Conservation (phyloP, 2,329 filamentous ascomycete species). For the Aspergillus candidus region DNA sequence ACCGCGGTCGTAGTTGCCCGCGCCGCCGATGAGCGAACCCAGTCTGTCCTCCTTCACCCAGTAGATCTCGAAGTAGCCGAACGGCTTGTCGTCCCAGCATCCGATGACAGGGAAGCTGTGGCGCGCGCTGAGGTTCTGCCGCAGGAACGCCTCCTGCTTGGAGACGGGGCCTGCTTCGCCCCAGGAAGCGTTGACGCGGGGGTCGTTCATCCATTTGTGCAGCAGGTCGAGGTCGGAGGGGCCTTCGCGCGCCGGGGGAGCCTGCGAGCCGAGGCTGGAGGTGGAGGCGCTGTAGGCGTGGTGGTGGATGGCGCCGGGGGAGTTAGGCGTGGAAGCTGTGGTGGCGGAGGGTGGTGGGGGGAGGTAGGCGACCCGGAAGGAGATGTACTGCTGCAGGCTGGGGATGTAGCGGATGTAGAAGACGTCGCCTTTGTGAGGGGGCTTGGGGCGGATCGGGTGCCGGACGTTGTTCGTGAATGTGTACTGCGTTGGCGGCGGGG, state of each 20-base stretch:
- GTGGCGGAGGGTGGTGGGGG: conserved; percentile 50
- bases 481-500: conserved; percentile 75
- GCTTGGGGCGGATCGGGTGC: conserved; percentile 82
- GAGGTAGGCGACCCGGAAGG: conserved; percentile 72
- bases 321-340: conserved; percentile 18
- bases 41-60: conserved; percentile 92
- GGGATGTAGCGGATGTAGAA: conserved; percentile 88
- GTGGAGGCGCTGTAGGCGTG: conserved; percentile 27
- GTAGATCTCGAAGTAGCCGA: conserved; percentile 96
- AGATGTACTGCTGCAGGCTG: conserved; percentile 74
- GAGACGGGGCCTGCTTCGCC: conserved; percentile 54
- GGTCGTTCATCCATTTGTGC: conserved; percentile 81
- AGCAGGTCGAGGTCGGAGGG: conserved; percentile 63
- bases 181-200: conserved; percentile 82
- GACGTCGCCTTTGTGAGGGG: conserved; percentile 80
- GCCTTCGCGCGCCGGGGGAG: conserved; percentile 22
- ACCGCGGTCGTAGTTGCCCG: conserved; percentile 78
- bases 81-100: conserved; percentile 89
- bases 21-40: conserved; percentile 60
- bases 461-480: conserved; percentile 69
- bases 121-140: conserved; percentile 55
- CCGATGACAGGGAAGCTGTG: conserved; percentile 89
- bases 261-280: conserved; percentile 37
- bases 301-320: background rate
- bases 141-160: conserved; percentile 63